Conservation (phyloP, 129 eudicot genomes). For the Gnaphalium uliginosum region DNA sequence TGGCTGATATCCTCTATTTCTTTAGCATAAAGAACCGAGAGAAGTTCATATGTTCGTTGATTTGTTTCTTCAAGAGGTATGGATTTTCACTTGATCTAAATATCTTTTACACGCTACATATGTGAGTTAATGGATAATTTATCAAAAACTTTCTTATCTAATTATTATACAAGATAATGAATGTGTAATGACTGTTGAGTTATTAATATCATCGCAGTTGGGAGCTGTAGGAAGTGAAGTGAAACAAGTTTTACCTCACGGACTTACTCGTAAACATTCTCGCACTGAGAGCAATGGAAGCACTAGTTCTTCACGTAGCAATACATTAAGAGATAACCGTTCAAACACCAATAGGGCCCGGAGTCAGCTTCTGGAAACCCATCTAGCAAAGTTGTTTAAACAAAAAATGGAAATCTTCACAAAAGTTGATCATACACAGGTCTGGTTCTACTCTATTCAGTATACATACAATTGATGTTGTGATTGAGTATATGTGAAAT, state of each 20-base stretch:
- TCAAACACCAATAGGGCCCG: slow-evolving; percentile 85
- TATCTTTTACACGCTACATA: neutral
- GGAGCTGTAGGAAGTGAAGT: slow-evolving; percentile 68
- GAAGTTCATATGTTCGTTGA: slow-evolving; percentile 99
- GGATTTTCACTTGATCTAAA: slow-evolving; percentile 22
- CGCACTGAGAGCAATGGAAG: slow-evolving; percentile 95
- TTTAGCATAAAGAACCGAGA: slow-evolving; percentile 97
- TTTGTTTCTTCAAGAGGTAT: slow-evolving; percentile 89
- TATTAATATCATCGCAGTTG: slow-evolving; percentile 39
- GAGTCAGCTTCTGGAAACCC: slow-evolving; percentile 95
- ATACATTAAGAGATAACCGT: slow-evolving; percentile 75
- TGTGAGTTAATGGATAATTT: neutral
- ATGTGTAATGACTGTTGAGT: neutral
- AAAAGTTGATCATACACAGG: slow-evolving; percentile 91
- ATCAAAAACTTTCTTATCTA: neutral
- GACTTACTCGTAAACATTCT: slow-evolving; percentile 71
- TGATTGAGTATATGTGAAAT: neutral
- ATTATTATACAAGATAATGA: neutral
- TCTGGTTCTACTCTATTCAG: slow-evolving; percentile 16
- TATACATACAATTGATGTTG: neutral
- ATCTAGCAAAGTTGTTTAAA: slow-evolving; percentile 92
- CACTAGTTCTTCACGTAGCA: slow-evolving; percentile 90
- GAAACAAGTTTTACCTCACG: slow-evolving; percentile 78
- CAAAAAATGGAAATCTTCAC: slow-evolving; percentile 96
- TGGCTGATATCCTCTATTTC: slow-evolving; percentile 3